These are phyloP conservation scores for Trypanosoma conorhini DNA, from an alignment of 208 protist genomes.

Conservation along the genomic window DNA sequence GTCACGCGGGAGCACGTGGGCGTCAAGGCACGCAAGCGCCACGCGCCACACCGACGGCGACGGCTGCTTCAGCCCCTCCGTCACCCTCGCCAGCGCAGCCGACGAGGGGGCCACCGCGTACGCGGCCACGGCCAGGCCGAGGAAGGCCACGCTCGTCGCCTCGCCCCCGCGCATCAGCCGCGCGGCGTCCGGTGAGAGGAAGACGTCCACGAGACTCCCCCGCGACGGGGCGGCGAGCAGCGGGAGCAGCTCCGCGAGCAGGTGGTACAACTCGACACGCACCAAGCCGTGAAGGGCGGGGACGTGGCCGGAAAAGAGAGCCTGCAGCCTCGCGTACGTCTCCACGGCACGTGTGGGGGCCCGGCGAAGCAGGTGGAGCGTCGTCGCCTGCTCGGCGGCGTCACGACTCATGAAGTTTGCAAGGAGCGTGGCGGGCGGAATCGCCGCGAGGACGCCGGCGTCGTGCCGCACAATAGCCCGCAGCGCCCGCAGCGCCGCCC, in stretches of 20 bases:
- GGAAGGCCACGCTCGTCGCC: constrained; percentile 26
- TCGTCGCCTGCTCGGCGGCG: constrained; percentile 17
- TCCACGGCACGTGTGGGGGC: neutral
- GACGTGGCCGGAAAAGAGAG: constrained; percentile 31
- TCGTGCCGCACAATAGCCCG: constrained; percentile 21
- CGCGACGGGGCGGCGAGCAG: constrained; percentile 4
- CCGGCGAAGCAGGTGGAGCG: neutral
- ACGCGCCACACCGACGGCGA: constrained; percentile 37
- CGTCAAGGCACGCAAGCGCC: constrained; percentile 48
- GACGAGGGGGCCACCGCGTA: neutral
- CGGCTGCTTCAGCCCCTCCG: constrained; percentile 31
- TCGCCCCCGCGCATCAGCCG: constrained; percentile 10
- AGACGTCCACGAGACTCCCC: neutral
- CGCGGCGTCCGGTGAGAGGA: constrained; percentile 24
- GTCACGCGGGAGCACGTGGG: constrained; percentile 9
- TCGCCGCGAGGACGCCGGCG: constrained; percentile 7
- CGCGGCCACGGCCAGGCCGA: constrained; percentile 15
- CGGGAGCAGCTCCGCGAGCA: constrained; percentile 20
- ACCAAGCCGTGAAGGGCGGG: constrained; percentile 6
- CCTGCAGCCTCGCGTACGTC: constrained; percentile 21
- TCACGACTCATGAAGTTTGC: constrained; percentile 19
- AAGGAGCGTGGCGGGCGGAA: constrained; percentile 26
- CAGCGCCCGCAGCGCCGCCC: constrained; percentile 19
- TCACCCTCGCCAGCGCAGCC: neutral
- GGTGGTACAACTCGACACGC: constrained; percentile 23